Base-by-base conservation (phyloP, 1,284 basidiomycete species). In the Earliella scabrosa region DNA sequence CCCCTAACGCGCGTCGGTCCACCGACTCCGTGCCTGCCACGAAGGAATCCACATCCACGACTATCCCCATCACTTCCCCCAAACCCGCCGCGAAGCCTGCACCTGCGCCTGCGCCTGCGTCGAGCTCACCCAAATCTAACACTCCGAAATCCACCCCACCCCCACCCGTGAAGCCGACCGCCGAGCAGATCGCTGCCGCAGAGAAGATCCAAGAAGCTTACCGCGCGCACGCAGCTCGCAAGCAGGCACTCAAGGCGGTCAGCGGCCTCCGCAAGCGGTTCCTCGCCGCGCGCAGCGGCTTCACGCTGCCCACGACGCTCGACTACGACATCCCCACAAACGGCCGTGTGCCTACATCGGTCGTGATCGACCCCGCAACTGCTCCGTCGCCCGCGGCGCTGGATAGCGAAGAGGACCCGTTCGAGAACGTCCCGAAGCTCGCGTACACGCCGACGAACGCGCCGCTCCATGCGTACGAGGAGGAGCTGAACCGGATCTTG, bases 401-500 rank as follows among this genome's bases (percentile, higher is more conserved):
- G 18, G 46, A 49, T 36, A 23, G 46, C 13, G 48, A n/a, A n/a
- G n/a, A 45, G 24, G 54, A 57, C 31, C 51, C 50, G 32, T 52
- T 59, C 50, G 38, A 49, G 43, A 50, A 54, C 50, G 51, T 52
- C 18, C 61, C 61, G 13, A 47, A 51, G 43, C 68, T 75, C 27
- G 66, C 73, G 20, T 82, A 77, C 72, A 76, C 78, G 46, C 55
- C 75, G 16, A 64, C 60, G 56, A 85, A 84, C 69, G 72, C 73
- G 20, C 71, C 78, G 0, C 71, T 84, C 36, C 82, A 81, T 63
- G 73, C 72, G 3, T 79, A 82, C 68, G 78, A 82, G 54, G 73
- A 84, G 56, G 74, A 77, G 24, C 75, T 92, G 52, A 81, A 82
- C 50, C 81, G 82, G 50, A 71, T 92, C 14, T 74, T 92, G 24